phyloP scores from a whole-genome alignment of 1,284 basidiomycete genomes.

The Stereum hirsutum region DNA sequence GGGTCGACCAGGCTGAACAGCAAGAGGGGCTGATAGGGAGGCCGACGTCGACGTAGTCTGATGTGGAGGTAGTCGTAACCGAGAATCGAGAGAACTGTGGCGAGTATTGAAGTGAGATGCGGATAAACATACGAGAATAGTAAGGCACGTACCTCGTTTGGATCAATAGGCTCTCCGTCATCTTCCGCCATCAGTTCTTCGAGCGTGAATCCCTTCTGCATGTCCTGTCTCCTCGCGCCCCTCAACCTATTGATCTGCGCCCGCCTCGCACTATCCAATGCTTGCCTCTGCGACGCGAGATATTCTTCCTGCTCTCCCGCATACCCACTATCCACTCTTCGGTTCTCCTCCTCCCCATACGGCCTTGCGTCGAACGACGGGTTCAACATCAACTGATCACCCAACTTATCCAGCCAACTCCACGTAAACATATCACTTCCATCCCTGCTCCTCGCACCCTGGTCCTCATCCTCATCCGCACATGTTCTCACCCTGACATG shows the following conservation, averaged over 20 bases:
- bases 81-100: conserved; percentile 44
- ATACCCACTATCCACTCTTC: conserved; percentile 5
- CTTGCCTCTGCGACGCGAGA: not conserved
- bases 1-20: conserved; percentile 12
- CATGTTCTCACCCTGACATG: too few relatives aligned
- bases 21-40: conserved; percentile 13
- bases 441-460: conserved; percentile 1
- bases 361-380: conserved; percentile 2
- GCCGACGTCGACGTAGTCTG: conserved; percentile 31
- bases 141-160: conserved; percentile 1
- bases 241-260: too few relatives aligned
- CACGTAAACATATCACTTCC: conserved; percentile 10
- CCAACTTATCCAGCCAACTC: conserved; percentile 11
- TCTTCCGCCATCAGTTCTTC: too few relatives aligned
- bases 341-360: conserved; percentile 6
- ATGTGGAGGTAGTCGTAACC: conserved; percentile 40
- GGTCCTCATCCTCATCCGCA: not conserved
- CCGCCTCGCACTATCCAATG: not conserved
- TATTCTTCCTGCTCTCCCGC: not conserved
- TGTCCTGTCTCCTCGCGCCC: too few relatives aligned
- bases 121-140: not conserved
- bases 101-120: not conserved
- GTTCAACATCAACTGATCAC: conserved; percentile 6
- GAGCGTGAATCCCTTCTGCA: too few relatives aligned
- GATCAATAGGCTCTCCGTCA: conserved; percentile 1